phyloP scores from a whole-genome alignment of 495 filamentous ascomycete species.

The Aspergillus incahuasiensis region DNA sequence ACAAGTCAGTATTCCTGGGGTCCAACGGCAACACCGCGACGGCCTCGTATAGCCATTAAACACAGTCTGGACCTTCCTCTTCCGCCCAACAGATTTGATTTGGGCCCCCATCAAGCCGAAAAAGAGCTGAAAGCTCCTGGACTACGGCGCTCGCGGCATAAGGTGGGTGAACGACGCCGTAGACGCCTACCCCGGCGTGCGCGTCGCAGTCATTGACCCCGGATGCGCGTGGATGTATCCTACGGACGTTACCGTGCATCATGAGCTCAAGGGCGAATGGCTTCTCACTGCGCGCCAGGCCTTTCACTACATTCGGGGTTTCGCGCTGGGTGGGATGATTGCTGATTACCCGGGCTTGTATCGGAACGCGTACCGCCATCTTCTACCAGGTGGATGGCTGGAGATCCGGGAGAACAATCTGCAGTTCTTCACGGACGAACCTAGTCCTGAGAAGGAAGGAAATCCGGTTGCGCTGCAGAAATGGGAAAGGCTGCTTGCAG shows the following conservation, averaged over 20 bases:
- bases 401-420: constrained; percentile 4
- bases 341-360: background rate
- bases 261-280: too few relatives aligned
- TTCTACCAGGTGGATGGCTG: constrained; percentile 5
- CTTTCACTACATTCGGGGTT: background rate
- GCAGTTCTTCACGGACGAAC: too few relatives aligned
- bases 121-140: background rate
- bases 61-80: background rate
- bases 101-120: too few relatives aligned
- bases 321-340: background rate
- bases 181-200: background rate
- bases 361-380: background rate
- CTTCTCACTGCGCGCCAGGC: background rate
- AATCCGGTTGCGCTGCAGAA: too few relatives aligned
- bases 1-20: background rate
- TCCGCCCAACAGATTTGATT: background rate
- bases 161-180: background rate
- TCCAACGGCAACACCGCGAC: background rate
- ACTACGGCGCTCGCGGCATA: background rate
- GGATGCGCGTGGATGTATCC: background rate
- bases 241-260: background rate
- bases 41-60: background rate
- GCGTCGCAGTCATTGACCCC: background rate
- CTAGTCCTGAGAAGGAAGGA: too few relatives aligned
- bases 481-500: too few relatives aligned